Conservation (phyloP, 2,329 filamentous ascomycete species). For the Aspergillus neoniger region DNA sequence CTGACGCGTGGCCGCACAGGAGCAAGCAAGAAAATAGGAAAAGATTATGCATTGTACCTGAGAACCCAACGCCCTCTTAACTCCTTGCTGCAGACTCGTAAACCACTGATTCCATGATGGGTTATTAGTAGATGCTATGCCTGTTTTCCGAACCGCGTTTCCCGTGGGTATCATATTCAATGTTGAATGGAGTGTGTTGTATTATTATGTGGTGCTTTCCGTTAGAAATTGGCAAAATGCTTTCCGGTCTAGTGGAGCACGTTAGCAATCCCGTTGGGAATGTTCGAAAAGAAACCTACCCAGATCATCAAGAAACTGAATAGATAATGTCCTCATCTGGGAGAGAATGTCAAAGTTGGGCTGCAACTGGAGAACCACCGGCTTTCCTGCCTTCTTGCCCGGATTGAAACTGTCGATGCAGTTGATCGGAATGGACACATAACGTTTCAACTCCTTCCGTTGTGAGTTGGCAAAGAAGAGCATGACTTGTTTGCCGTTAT, state of each 20-base stretch:
- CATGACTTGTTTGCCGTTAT: conserved; percentile 39
- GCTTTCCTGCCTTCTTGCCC: conserved; percentile 42
- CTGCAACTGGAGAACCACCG: conserved; percentile 39
- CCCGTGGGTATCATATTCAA: background rate
- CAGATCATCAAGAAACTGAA: conserved; percentile 43
- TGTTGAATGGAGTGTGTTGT: background rate
- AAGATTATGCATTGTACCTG: background rate
- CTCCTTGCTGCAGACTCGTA: background rate
- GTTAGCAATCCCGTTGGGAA: background rate
- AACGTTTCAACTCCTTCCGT: conserved; percentile 42
- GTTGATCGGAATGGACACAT: conserved; percentile 45
- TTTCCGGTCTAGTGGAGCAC: conserved; percentile 30
- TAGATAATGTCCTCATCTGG: conserved; percentile 40
- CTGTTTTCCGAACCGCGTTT: background rate
- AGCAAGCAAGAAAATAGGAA: background rate
- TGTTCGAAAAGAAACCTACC: conserved; percentile 29
- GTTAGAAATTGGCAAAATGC: conserved; percentile 35
- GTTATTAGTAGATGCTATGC: background rate
- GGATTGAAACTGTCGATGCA: conserved; percentile 42
- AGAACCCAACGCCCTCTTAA: background rate
- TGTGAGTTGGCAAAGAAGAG: conserved; percentile 48
- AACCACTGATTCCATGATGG: background rate
- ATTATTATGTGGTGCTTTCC: conserved; percentile 14
- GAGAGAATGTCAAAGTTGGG: conserved; percentile 46
- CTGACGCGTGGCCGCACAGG: background rate